Evolutionary conservation across 2,329 filamentous ascomycete species (phyloP), one percentile per base, ranked within the genome.

Genomic region (Neoarthrinium moseri): DNA sequence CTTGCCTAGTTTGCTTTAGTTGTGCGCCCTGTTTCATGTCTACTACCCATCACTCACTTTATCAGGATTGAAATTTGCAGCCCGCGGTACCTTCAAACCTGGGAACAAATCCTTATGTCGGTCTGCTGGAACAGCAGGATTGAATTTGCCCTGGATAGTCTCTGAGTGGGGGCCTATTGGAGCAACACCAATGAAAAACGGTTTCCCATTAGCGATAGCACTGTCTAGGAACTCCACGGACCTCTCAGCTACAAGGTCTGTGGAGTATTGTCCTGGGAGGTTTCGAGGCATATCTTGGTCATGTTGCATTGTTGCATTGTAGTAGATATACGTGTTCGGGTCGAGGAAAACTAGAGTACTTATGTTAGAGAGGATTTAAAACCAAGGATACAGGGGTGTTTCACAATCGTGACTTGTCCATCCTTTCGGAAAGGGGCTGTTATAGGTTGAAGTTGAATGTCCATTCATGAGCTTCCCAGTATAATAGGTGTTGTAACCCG

Each of bases 91-190:
- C 18, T 70, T 75, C 0, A 71, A 74, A 22, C 78, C 74, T 3
- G 72, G 60, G 58, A 89, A 89, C 0, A 88, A 70, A 56, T 84
- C 63, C 32, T 73, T 68, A 51, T 90, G 84, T 34, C 84, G 71
- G 33, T 80, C 68, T 0, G 82, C 74, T 0, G 84, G 74, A 13
- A 86, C 70, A 0, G 83, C 82, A 0, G 71, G 70, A 5, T 63
- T 67, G 57, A 78, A 72, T 1, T 6, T 47, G 13, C n/a, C 27
- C 26, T 21, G 40, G 30, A 47, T 64, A 4, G 76, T 67, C 49
- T 83, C 81, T 18, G 75, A 75, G 54, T 90, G 86, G 1, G 86
- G 86, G 0, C 80, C 84, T 5, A 84, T 74, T 0, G 86, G 86
- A 0, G 85, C 80, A 7, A 87, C 71, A 0, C 74, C 75, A 4